A percentile compares a stretch with the other conserved stretches of the same genome.
Conservation (phyloP, 2,329 filamentous ascomycete genomes). For the Penicillium sclerotiorum region DNA sequence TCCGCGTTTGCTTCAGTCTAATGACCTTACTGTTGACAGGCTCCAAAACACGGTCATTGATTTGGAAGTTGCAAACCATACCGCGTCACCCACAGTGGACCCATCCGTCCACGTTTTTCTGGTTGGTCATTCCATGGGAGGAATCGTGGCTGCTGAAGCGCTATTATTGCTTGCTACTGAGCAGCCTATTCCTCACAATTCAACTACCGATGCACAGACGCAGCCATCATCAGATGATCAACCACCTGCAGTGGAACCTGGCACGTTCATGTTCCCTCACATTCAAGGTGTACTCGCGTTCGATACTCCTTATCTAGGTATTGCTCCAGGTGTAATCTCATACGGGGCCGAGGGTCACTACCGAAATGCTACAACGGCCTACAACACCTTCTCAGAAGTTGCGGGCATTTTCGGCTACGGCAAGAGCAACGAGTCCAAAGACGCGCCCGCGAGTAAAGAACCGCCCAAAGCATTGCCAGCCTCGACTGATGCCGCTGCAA, state of each 20-base stretch:
- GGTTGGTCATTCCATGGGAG: slow-evolving; percentile 87
- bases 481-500: slow-evolving; percentile 48
- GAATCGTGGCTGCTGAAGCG: slow-evolving; percentile 91
- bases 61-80: slow-evolving; percentile 79
- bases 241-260: slow-evolving; percentile 30
- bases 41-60: slow-evolving; percentile 92
- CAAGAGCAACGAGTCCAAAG: slow-evolving; percentile 30
- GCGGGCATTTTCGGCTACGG: slow-evolving; percentile 65
- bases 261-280: slow-evolving; percentile 83
- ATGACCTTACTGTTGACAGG: slow-evolving; percentile 50
- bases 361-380: slow-evolving; percentile 69
- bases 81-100: slow-evolving; percentile 81
- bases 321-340: slow-evolving; percentile 53
- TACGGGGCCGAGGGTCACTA: slow-evolving; percentile 79
- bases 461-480: slow-evolving; percentile 28
- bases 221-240: slow-evolving; percentile 13
- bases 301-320: slow-evolving; percentile 79
- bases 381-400: slow-evolving; percentile 68
- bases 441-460: slow-evolving; percentile 15
- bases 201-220: slow-evolving; percentile 29
- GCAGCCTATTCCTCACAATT: slow-evolving; percentile 49
- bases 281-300: slow-evolving; percentile 89
- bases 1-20: not conserved
- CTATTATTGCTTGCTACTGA: slow-evolving; percentile 74
- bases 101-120: slow-evolving; percentile 81